A percentile compares a stretch with the other conserved stretches of the same genome.
Evolutionary conservation across 108 stramenopile species (phyloP).

Genomic region (Cyclotella baltica): DNA sequence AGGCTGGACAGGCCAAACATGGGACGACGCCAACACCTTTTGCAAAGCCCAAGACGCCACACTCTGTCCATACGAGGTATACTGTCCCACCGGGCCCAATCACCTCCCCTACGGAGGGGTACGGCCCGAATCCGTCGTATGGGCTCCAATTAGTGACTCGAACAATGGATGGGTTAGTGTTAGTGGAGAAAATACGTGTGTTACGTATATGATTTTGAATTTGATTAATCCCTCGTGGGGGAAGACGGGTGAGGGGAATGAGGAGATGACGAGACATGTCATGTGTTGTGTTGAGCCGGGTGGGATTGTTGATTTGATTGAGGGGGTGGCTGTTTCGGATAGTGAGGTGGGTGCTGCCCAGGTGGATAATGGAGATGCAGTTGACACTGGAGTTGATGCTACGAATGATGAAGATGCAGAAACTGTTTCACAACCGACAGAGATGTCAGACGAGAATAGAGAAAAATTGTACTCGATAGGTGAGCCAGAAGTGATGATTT

Average conservation of each 20-base stretch:
- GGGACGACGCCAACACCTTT: constrained; percentile 4
- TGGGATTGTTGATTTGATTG: not conserved
- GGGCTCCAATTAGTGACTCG: constrained; percentile 35
- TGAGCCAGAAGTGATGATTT: too few relatives aligned
- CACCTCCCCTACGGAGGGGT: constrained; percentile 32
- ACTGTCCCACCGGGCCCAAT: constrained; percentile 33
- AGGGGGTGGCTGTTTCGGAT: not conserved
- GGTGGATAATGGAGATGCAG: not conserved
- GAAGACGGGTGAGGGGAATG: constrained; percentile 27
- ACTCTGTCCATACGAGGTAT: constrained; percentile 25
- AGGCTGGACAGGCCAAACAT: constrained; percentile 21
- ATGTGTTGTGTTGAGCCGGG: constrained; percentile 30
- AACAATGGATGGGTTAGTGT: constrained; percentile 38
- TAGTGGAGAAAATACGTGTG: constrained; percentile 22
- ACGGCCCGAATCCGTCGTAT: constrained; percentile 2
- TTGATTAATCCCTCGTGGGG: constrained; percentile 33
- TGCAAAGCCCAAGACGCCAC: constrained; percentile 15
- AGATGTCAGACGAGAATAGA: not conserved
- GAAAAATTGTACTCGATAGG: constrained; percentile 1
- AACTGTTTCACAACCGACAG: not conserved
- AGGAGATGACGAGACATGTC: constrained; percentile 39
- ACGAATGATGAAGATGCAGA: not conserved
- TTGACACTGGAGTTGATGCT: not conserved
- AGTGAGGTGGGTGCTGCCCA: not conserved
- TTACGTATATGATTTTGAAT: constrained; percentile 25